Percentiles rank a stretch among this genome's conserved stretches.
Conservation (phyloP, 352 stramenopile species). For the Phytopythium chamaehyphon region DNA sequence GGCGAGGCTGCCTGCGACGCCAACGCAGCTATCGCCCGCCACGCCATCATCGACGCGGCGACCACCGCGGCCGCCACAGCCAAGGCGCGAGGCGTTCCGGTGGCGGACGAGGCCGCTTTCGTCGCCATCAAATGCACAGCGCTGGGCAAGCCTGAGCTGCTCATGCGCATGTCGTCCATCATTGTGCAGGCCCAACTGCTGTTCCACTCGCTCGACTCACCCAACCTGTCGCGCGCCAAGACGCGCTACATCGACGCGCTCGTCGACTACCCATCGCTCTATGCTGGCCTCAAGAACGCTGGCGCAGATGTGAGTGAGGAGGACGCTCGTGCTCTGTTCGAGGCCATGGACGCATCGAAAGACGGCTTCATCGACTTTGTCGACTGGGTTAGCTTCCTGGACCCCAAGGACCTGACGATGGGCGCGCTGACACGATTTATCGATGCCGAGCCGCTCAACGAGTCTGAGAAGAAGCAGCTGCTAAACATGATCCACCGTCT, state of each 20-base stretch:
- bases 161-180: conserved; percentile 93
- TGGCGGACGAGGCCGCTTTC: conserved; percentile 78
- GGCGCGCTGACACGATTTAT: conserved; percentile 87
- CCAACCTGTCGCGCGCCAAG: conserved; percentile 81
- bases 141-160: conserved; percentile 93
- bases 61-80: conserved; percentile 14
- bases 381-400: conserved; percentile 92
- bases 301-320: conserved; percentile 59
- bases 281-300: conserved; percentile 61
- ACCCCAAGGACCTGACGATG: conserved; percentile 89
- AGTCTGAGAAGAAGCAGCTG: conserved; percentile 88
- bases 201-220: conserved; percentile 90
- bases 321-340: conserved; percentile 62
- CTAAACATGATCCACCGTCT: conserved; percentile 88
- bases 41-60: conserved; percentile 77
- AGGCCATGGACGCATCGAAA: conserved; percentile 53
- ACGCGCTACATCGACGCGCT: conserved; percentile 72
- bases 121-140: conserved; percentile 97
- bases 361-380: conserved; percentile 92
- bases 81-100: conserved; percentile 12
- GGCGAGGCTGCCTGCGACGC: conserved; percentile 91
- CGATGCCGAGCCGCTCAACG: conserved; percentile 67
- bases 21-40: conserved; percentile 83
- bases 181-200: conserved; percentile 91
- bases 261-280: conserved; percentile 77